Percentiles rank a stretch among this genome's conserved stretches.
These are phyloP conservation scores for Backusella sp. DNA, from an alignment of 192 early-diverging fungal species.

Conservation along the genomic window DNA sequence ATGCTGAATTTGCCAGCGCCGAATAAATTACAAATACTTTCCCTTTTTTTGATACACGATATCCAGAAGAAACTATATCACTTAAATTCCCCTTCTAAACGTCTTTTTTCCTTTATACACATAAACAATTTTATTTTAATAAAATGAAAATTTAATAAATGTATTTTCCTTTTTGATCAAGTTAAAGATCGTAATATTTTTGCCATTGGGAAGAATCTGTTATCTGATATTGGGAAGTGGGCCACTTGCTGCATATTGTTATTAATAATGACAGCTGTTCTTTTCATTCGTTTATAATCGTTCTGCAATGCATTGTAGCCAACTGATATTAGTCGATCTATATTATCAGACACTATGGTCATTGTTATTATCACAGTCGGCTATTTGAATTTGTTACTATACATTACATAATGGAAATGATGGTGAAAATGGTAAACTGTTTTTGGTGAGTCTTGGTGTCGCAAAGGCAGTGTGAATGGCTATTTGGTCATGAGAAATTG, in stretches of 20 bases:
- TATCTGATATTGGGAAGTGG: not conserved
- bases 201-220: not conserved
- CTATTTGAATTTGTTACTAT: not conserved
- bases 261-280: constrained; percentile 6
- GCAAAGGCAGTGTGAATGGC: not conserved
- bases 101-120: not conserved
- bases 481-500: not conserved
- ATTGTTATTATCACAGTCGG: not conserved
- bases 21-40: not conserved
- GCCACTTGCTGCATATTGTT: not conserved
- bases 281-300: not conserved
- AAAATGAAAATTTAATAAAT: not conserved
- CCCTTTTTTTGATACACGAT: not conserved
- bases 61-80: not conserved
- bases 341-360: not conserved
- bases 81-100: not conserved
- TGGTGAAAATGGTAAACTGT: constrained; percentile 2
- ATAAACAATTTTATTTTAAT: not conserved
- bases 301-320: not conserved
- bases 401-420: constrained; percentile 9
- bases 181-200: not conserved
- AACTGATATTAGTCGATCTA: not conserved
- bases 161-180: not conserved
- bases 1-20: not conserved
- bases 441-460: not conserved